Conservation (phyloP, 148 eudicot genomes). For the Chenopodium berlandieri region DNA sequence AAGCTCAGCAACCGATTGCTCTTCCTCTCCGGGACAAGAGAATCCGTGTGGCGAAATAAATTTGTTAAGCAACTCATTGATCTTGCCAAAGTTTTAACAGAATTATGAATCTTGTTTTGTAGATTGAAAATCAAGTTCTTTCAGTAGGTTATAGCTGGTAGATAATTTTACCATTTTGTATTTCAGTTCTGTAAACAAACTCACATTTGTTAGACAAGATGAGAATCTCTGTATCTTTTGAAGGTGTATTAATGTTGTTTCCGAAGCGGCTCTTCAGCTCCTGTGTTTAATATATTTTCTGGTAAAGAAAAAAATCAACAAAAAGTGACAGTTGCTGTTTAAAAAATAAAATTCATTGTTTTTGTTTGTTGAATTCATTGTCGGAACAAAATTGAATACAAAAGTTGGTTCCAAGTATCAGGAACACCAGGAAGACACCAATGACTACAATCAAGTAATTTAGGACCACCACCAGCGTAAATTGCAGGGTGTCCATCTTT, state of each 20-base stretch:
- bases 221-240: conserved; percentile 7
- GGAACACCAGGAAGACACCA: conserved; percentile 87
- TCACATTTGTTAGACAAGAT: not conserved
- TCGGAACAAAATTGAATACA: conserved; percentile 38
- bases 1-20: conserved; percentile 77
- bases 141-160: conserved; percentile 4
- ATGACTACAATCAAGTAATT: conserved; percentile 61
- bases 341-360: not conserved
- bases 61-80: not conserved
- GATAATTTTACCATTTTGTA: conserved; percentile 21
- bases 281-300: not conserved
- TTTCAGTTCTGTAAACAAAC: not conserved
- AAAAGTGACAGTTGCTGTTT: not conserved
- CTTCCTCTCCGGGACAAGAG: conserved; percentile 88
- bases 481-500: conserved; percentile 68
- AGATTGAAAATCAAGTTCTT: conserved; percentile 19
- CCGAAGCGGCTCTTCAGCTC: not conserved
- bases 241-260: not conserved
- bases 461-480: conserved; percentile 36
- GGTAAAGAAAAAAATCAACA: not conserved
- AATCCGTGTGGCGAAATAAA: conserved; percentile 53
- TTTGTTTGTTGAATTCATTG: not conserved
- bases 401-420: conserved; percentile 73
- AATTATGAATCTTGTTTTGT: conserved; percentile 15
- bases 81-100: not conserved